Evolutionary conservation across 2,329 filamentous ascomycete genomes (phyloP), one percentile per base, ranked within the genome.

Genomic region (Macrophomina phaseolina): DNA sequence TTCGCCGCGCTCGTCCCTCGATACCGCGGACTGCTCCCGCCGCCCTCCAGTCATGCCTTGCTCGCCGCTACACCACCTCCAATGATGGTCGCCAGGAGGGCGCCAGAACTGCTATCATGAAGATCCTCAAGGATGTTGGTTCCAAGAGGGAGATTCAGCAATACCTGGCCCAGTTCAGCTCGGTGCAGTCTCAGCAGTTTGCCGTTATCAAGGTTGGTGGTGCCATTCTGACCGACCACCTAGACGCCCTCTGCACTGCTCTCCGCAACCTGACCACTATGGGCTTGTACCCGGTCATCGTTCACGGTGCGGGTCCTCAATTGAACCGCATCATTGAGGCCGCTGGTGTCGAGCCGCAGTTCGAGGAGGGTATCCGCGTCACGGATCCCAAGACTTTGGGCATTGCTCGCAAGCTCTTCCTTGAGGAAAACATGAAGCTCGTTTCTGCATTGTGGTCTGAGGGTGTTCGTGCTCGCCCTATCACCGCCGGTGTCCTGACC

Each of bases 201-300:
- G 94, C 94, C 71, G 94, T 99, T 58, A 97, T 99, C 81, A 99
- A 99, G 84, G 94, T 98, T 66, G 95, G 94, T 69, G 95, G 94
- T 69, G 95, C 94, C 70, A 97, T 98, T 75, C 87, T 99, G 74
- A 97, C 93, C 68, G 94, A 98, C 77, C 91, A 97, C 80, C 86
- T 98, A 66, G 91, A 97, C 78, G 93, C 94, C 74, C 88, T 99
- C 66, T 97, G 93, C 76, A 90, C 91, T 65, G 94, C 92, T 60
- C 85, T 98, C 67, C 91, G 93, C 34, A 96, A 98, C 81, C 87
- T 98, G 60, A 94, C 97, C 81, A 91, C 97, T 84, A 93, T 98
- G 76, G 93, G 94, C 48, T 87, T 99, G 48, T 97, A 93, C 81
- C 95, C 95, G 55, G 91, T 98, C 73, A 93, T 99, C 65, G 94